A percentile compares a stretch with the other conserved stretches of the same genome.
phyloP scores from a whole-genome alignment of 2,329 filamentous ascomycete genomes.

The Seiridium unicorne region DNA sequence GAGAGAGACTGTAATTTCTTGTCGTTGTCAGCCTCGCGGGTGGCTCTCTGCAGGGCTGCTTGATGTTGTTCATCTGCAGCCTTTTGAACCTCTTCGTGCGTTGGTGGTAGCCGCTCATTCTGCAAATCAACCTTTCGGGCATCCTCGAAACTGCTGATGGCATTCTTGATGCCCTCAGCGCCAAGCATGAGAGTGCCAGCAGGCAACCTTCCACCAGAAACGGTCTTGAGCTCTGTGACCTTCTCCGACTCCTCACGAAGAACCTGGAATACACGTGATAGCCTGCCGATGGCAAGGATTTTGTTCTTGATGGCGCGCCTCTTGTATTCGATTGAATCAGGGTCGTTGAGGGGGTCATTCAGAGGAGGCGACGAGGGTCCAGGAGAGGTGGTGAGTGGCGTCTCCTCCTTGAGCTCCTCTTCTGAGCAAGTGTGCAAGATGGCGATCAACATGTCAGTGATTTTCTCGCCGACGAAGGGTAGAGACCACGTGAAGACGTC shows the following conservation, averaged over 20 bases:
- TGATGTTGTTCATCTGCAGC: constrained; percentile 67
- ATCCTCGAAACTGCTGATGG: constrained; percentile 95
- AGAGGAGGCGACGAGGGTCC: constrained; percentile 75
- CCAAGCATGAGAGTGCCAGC: constrained; percentile 97
- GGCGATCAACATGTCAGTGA: constrained; percentile 98
- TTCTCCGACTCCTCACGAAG: constrained; percentile 95
- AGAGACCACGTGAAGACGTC: constrained; percentile 99
- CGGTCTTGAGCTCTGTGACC: constrained; percentile 97
- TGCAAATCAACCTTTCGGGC: constrained; percentile 95
- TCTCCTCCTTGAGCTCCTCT: constrained; percentile 91
- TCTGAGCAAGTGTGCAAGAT: constrained; percentile 99
- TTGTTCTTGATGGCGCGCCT: constrained; percentile 99
- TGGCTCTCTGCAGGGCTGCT: constrained; percentile 76
- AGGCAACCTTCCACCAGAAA: constrained; percentile 85
- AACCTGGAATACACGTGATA: constrained; percentile 98
- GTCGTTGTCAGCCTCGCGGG: constrained; percentile 88
- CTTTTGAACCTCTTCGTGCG: constrained; percentile 87
- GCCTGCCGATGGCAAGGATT: constrained; percentile 92
- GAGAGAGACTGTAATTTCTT: constrained; percentile 82
- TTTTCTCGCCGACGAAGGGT: constrained; percentile 97
- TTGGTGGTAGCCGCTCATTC: constrained; percentile 92
- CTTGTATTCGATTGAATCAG: constrained; percentile 90
- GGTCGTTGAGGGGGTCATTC: constrained; percentile 54
- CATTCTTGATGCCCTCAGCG: constrained; percentile 97
- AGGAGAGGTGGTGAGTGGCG: constrained; percentile 66